Base-by-base conservation (phyloP, 2,329 filamentous ascomycete species). In the Fusarium sublunatum region DNA sequence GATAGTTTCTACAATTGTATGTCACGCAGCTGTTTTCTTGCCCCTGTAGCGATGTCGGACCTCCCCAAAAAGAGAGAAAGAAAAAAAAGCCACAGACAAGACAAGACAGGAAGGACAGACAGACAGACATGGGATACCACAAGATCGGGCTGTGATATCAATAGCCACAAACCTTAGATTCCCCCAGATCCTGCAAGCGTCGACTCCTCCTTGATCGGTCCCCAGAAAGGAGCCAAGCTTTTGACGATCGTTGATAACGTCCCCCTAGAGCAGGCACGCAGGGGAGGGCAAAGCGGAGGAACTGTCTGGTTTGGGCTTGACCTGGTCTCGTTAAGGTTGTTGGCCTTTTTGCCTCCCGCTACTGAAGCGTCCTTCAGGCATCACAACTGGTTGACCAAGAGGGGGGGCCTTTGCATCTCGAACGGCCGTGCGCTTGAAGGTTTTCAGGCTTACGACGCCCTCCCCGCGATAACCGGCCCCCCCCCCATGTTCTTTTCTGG, bases 111-210 rank as follows among this genome's bases (percentile, higher is more conserved):
- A n/a, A n/a, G n/a, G n/a, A n/a, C 31, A 39, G 26, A 38, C 38
- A 32, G 31, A 11, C 32, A 51, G 38, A 26, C 32, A 60, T 53
- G 56, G 54, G 36, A 38, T 49, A 26, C 31, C 58, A 39, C 43
- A 46, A 47, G 49, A 67, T 54, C 61, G 47, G 31, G 51, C 57
- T 42, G 48, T 19, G 46, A 63, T 46, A 54, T 57, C 36, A 48
- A 53, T 67, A 62, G 64, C 43, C 58, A 38, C 10, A 65, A 68
- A 53, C 38, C 44, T 41, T 50, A 48, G 47, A 65, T 63, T 36
- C 38, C 36, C 48, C 32, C 34, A 65, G 61, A 65, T 65, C 62
- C 61, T 67, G 64, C 64, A 67, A 58, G 46, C 60, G 52, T 58
- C 56, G 41, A 58, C 54, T 63, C 38, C 44, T 49, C 29, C 29